Percentiles rank a stretch among this genome's conserved stretches.
Evolutionary conservation across 371 early-diverging fungal species (phyloP).

Genomic region (Lichtheimia ramosa): DNA sequence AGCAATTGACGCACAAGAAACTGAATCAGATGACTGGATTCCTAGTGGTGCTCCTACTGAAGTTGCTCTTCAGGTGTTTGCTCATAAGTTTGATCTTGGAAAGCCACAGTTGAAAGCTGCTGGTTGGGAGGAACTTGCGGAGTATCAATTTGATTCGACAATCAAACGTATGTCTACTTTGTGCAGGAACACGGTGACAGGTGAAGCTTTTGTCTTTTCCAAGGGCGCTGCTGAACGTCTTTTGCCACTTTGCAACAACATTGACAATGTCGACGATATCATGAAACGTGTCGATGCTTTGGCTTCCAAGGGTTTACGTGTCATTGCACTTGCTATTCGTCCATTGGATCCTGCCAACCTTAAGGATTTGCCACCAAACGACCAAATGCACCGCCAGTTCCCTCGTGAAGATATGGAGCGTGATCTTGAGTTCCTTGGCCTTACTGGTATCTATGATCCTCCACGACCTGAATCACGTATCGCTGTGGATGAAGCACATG

Average conservation of each 20-base stretch:
- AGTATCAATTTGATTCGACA: constrained; percentile 72
- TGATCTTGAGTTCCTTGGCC: constrained; percentile 77
- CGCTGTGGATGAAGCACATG: constrained; percentile 81
- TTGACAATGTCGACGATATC: constrained; percentile 17
- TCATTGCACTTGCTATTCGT: constrained; percentile 63
- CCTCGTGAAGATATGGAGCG: constrained; percentile 59
- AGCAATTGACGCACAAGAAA: constrained; percentile 39
- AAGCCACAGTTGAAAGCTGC: constrained; percentile 46
- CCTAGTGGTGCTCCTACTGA: constrained; percentile 37
- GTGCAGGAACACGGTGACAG: constrained; percentile 30
- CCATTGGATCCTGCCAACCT: constrained; percentile 12
- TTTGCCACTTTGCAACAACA: constrained; percentile 21
- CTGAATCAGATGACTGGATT: constrained; percentile 18
- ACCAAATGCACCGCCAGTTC: constrained; percentile 31
- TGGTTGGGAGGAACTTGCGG: constrained; percentile 67
- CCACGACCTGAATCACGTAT: constrained; percentile 71
- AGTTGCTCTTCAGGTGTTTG: constrained; percentile 69
- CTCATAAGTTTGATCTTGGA: constrained; percentile 63
- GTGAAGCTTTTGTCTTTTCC: constrained; percentile 48
- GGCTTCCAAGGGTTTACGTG: constrained; percentile 44
- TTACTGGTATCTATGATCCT: constrained; percentile 91
- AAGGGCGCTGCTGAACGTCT: constrained; percentile 70
- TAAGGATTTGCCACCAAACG: constrained; percentile 37
- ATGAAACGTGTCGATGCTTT: constrained; percentile 20
- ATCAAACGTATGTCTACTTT: constrained; percentile 77